These are phyloP conservation scores for Eimeria zaria DNA, from an alignment of 169 alveolate species.

Conservation along the genomic window DNA sequence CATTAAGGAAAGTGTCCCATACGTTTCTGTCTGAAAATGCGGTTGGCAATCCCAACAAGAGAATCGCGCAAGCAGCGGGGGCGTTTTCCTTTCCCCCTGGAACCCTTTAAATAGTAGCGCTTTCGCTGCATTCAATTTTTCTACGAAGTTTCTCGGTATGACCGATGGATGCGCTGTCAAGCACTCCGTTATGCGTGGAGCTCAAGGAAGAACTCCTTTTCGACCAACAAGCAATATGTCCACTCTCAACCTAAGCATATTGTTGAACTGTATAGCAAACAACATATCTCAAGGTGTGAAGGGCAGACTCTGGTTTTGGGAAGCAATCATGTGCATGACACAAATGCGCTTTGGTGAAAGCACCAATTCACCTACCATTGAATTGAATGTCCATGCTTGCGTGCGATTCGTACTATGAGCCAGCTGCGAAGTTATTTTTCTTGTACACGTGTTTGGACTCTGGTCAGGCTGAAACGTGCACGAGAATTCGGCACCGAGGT, in stretches of 20 bases:
- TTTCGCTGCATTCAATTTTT: not conserved
- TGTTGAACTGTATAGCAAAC: not conserved
- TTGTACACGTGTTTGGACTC: too few relatives aligned
- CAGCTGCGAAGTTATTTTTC: too few relatives aligned
- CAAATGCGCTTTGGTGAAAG: not conserved
- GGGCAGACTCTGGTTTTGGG: not conserved
- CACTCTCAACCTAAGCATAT: not conserved
- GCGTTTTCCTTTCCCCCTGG: not conserved
- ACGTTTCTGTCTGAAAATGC: too few relatives aligned
- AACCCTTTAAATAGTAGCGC: not conserved
- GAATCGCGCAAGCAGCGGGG: not conserved
- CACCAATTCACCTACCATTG: not conserved
- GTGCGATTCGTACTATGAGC: too few relatives aligned
- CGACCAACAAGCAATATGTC: not conserved
- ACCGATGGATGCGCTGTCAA: not conserved
- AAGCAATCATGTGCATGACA: too few relatives aligned
- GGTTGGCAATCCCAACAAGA: not conserved
- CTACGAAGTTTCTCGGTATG: not conserved
- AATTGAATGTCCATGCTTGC: not conserved
- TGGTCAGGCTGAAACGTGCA: not conserved
- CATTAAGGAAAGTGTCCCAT: not conserved
- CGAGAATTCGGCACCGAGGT: not conserved
- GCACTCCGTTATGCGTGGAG: not conserved
- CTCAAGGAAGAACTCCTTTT: not conserved
- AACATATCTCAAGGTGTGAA: not conserved